Percentiles rank a stretch among this genome's conserved stretches.
phyloP scores from a whole-genome alignment of 495 filamentous ascomycete species.

The Bacidia gigantensis region DNA sequence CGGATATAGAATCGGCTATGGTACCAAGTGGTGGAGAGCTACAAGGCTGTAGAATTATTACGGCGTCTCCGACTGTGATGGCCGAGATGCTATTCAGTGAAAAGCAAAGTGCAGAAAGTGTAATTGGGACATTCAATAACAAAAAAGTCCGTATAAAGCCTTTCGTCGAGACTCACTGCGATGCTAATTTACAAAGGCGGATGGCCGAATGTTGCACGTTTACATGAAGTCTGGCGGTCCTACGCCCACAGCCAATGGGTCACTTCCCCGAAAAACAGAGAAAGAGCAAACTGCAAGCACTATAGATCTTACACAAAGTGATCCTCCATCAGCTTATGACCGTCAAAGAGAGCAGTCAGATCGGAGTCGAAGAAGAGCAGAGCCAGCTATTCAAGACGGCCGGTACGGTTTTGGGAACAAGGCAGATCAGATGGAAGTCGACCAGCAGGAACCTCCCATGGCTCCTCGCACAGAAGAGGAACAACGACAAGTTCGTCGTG shows the following conservation, averaged over 20 bases:
- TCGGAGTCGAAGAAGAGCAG: constrained; percentile 31
- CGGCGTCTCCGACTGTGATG: constrained; percentile 60
- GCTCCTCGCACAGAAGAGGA: not conserved
- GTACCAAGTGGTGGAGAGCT: constrained; percentile 57
- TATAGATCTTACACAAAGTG: constrained; percentile 17
- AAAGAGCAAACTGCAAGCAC: constrained; percentile 18
- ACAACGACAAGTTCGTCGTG: constrained; percentile 1
- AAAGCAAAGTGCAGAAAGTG: constrained; percentile 62
- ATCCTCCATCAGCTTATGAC: constrained; percentile 24
- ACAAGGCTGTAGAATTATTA: constrained; percentile 55
- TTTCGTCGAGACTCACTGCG: constrained; percentile 5
- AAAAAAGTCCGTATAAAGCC: constrained; percentile 50
- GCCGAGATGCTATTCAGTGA: constrained; percentile 75
- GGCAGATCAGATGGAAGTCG: constrained; percentile 36
- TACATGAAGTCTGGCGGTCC: constrained; percentile 46
- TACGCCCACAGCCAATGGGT: constrained; percentile 14
- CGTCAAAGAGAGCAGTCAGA: constrained; percentile 34
- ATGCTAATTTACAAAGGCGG: constrained; percentile 42
- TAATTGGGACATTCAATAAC: constrained; percentile 74
- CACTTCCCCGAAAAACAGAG: constrained; percentile 24
- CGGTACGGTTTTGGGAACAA: constrained; percentile 40
- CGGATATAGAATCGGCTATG: constrained; percentile 83
- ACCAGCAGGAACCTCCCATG: constrained; percentile 6
- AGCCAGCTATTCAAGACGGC: constrained; percentile 44
- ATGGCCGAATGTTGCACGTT: constrained; percentile 69